Evolutionary conservation across 176 grass and related monocot genomes (phyloP).

Genomic region (Rhynchospora tenuis): DNA sequence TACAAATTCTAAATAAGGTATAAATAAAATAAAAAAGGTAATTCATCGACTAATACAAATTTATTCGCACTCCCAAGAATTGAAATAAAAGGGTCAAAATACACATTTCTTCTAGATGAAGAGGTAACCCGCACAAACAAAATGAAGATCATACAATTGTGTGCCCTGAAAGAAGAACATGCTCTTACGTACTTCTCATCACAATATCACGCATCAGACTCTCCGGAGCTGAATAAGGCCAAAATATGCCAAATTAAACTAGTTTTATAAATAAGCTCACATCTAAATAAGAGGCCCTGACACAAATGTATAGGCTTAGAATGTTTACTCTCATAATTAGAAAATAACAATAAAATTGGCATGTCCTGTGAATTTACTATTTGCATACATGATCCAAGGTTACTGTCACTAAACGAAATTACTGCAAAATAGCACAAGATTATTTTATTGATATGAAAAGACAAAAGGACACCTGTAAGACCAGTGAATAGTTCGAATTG

Average conservation of each 20-base stretch:
- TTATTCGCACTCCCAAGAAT: neutral
- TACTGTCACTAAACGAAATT: neutral
- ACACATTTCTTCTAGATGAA: neutral
- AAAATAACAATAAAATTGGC: neutral
- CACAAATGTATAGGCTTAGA: neutral
- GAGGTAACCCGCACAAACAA: neutral
- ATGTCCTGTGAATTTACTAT: neutral
- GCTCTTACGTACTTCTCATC: constrained; percentile 46
- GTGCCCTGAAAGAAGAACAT: constrained; percentile 7
- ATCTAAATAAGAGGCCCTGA: neutral
- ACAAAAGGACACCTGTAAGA: constrained; percentile 44
- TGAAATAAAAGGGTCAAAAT: neutral
- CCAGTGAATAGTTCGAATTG: constrained; percentile 92
- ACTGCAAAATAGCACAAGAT: neutral
- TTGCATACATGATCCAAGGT: neutral
- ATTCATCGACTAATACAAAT: neutral
- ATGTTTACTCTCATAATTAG: neutral
- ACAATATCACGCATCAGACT: constrained; percentile 78
- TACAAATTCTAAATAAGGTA: neutral
- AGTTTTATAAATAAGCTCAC: neutral
- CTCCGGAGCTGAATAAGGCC: constrained; percentile 55
- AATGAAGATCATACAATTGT: too few relatives aligned
- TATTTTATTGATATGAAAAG: neutral
- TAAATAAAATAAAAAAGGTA: neutral
- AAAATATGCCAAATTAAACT: neutral